Evolutionary conservation across 2,329 filamentous ascomycete genomes (phyloP).

Genomic region (Fusarium nodosum): DNA sequence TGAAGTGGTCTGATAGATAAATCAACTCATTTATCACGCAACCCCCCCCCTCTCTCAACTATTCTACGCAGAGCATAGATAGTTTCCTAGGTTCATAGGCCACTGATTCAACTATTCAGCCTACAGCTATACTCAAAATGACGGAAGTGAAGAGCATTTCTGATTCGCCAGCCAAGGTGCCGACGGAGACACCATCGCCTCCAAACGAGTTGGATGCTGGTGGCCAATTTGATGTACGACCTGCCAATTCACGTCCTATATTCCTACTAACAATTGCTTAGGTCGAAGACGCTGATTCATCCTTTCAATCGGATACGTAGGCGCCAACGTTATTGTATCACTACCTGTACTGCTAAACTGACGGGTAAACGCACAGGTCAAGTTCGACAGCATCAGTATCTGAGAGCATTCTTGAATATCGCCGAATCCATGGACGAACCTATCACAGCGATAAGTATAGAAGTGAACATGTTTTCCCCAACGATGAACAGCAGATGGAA

Average conservation of each 20-base stretch:
- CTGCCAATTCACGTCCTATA: fast-evolving
- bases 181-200: background rate
- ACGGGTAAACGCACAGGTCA: background rate
- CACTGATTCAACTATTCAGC: background rate
- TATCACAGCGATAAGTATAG: conserved; percentile 35
- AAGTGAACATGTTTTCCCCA: conserved; percentile 23
- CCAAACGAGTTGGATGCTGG: background rate
- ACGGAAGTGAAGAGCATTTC: background rate
- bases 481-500: conserved; percentile 26
- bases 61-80: background rate
- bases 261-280: fast-evolving
- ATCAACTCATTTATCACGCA: background rate
- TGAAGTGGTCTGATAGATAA: background rate
- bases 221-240: background rate
- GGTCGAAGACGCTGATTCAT: conserved; percentile 1
- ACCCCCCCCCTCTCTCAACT: background rate
- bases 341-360: background rate
- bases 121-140: background rate
- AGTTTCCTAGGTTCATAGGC: no score
- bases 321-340: fast-evolving
- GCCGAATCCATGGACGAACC: conserved; percentile 30
- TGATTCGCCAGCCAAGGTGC: background rate
- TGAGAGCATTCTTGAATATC: conserved; percentile 27
- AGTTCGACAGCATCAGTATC: conserved; percentile 33
- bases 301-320: conserved; percentile 5